These are phyloP conservation scores for Solanum rostratum DNA, from an alignment of 257 asterid species.

Conservation along the genomic window DNA sequence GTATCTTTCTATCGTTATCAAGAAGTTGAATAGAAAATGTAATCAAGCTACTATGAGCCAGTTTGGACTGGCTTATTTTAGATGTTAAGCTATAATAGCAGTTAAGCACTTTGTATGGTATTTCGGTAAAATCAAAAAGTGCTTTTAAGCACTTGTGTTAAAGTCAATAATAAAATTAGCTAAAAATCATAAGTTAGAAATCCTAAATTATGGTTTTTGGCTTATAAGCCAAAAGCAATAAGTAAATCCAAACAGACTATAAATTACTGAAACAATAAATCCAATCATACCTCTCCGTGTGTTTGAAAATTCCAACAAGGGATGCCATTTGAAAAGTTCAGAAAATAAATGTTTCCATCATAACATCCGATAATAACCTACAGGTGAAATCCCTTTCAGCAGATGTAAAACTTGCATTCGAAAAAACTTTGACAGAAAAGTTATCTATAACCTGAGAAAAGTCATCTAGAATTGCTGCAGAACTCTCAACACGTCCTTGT, in stretches of 20 bases:
- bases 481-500: slow-evolving; percentile 78
- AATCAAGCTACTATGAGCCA: neutral
- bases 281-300: slow-evolving; percentile 60
- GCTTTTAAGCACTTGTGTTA: too few relatives aligned
- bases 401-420: neutral
- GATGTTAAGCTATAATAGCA: too few relatives aligned
- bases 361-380: slow-evolving; percentile 93
- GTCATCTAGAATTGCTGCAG: slow-evolving; percentile 74
- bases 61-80: too few relatives aligned
- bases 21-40: neutral
- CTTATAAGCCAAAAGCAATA: too few relatives aligned
- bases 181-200: too few relatives aligned
- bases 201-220: too few relatives aligned
- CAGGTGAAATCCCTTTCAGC: slow-evolving; percentile 1
- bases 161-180: too few relatives aligned
- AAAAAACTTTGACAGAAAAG: neutral
- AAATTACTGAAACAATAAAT: neutral
- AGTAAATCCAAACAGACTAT: too few relatives aligned
- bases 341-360: slow-evolving; percentile 66
- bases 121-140: too few relatives aligned
- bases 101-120: too few relatives aligned
- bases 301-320: slow-evolving; percentile 73
- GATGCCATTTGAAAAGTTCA: slow-evolving; percentile 52
- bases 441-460: slow-evolving; percentile 55
- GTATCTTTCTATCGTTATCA: neutral